Base-by-base conservation (phyloP, 1,139 yeast species). In the Scheffersomyces parashehatae region DNA sequence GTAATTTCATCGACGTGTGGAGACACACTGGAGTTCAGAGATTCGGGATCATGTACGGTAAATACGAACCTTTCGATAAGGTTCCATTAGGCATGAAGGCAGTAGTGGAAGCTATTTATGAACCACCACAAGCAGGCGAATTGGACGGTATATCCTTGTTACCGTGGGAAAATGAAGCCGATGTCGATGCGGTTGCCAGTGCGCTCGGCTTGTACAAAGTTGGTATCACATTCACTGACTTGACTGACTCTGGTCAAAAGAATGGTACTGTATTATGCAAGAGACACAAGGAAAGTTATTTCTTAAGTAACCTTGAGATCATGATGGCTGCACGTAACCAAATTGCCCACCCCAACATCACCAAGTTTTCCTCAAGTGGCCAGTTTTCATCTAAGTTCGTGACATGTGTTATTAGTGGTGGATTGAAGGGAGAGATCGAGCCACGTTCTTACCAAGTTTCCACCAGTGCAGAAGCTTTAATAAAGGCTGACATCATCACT, bases 1-100 rank as follows among this genome's bases (percentile, higher is more conserved):
- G 93, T 62, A 73, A 77, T 34, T 93, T 95, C 64, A 88, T 95
- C 46, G 95, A 93, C 52, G 71, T 88, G 12, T 93, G 99, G 99
- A 82, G 99, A 66, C 70, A 74, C 46, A 80, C 95, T 0, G 98
- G 97, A 1, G 72, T 80, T 13, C 99, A 95, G 66, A 76, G 99
- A 56, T 77, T 86, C 48, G 99, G 97, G 0, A 76, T 84, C 47
- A 65, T 95, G 65, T 85, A 89, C 58, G 99, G 99, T 5, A 72
- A 77, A 9, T 93, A 91, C 60, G 86, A 83, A 52, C 68, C 70
- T 37, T 91, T 88, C 58, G 90, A 85, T 28, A 79, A 83, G 52
- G 95, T 87, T 0, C 99, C 99, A 0, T 69, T 95, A 35, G 99
- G 99, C 1, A 84, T 90, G 44, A 91, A 90, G 62, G 97, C 96